These are phyloP conservation scores for Apiospora sp. DNA, from an alignment of 2,329 filamentous ascomycete genomes.

Conservation along the genomic window DNA sequence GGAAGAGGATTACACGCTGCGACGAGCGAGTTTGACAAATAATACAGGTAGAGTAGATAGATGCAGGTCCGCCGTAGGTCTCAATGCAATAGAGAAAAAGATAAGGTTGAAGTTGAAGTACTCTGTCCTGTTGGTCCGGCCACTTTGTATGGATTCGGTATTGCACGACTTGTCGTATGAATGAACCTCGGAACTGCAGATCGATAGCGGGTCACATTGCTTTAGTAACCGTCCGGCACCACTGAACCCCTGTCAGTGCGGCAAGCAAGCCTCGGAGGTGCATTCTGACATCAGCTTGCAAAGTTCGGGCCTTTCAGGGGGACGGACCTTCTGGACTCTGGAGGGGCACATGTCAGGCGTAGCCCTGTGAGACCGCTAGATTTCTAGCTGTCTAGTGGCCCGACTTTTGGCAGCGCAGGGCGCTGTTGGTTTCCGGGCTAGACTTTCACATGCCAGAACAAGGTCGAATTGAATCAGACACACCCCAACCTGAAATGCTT, in stretches of 20 bases:
- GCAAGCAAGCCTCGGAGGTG: not conserved
- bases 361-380: constrained; percentile 1
- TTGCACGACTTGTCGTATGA: constrained; percentile 1
- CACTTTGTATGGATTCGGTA: constrained; percentile 1
- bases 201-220: constrained; percentile 10
- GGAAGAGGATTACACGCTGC: not conserved
- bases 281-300: constrained; percentile 4
- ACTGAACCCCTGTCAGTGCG: not conserved
- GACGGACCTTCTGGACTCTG: not conserved
- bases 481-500: not conserved
- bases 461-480: not conserved
- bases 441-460: constrained; percentile 19
- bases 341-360: constrained; percentile 16
- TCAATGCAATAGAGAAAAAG: not conserved
- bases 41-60: not conserved
- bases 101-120: not conserved
- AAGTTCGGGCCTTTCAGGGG: not conserved
- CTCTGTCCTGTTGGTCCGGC: not conserved
- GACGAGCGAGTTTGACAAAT: not conserved
- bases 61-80: not conserved
- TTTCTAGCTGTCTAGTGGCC: constrained; percentile 1
- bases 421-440: not conserved
- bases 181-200: constrained; percentile 13
- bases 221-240: constrained; percentile 1
- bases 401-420: not conserved